Evolutionary conservation across 371 early-diverging fungal genomes (phyloP).

Genomic region (Haplosporangium sp.): DNA sequence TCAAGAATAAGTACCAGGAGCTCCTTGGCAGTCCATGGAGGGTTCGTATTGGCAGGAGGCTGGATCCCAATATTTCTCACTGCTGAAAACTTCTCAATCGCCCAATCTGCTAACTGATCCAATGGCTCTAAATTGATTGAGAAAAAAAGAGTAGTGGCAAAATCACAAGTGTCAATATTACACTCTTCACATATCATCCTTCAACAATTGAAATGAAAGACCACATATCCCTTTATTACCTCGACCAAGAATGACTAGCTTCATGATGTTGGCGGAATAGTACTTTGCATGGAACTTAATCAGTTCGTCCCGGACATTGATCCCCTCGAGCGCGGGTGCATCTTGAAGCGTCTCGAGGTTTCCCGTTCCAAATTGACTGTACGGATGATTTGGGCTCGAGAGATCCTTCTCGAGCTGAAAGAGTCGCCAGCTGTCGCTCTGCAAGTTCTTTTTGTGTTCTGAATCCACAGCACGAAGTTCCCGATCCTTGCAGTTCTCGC

Average conservation of each 20-base stretch:
- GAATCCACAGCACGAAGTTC: conserved; percentile 96
- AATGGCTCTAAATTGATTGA: conserved; percentile 73
- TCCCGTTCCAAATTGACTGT: conserved; percentile 88
- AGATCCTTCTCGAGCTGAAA: conserved; percentile 88
- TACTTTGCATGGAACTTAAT: conserved; percentile 89
- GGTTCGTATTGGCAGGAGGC: conserved; percentile 74
- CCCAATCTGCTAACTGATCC: conserved; percentile 85
- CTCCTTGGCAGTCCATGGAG: conserved; percentile 82
- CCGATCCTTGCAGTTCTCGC: conserved; percentile 87
- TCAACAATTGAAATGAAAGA: too few relatives aligned
- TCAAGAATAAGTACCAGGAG: conserved; percentile 62
- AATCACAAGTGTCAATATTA: too few relatives aligned
- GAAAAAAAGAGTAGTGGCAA: background rate
- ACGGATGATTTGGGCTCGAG: conserved; percentile 86
- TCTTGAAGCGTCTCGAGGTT: conserved; percentile 86
- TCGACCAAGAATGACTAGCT: conserved; percentile 89
- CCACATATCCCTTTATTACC: conserved; percentile 56
- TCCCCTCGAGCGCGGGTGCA: conserved; percentile 73
- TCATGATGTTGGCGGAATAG: conserved; percentile 97
- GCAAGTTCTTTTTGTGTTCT: conserved; percentile 94
- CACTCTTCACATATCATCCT: too few relatives aligned
- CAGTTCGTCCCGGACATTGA: conserved; percentile 86
- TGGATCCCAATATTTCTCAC: conserved; percentile 79
- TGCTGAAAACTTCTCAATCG: conserved; percentile 80
- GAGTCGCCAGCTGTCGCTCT: conserved; percentile 87